These are phyloP conservation scores for Silene vulgaris DNA, from an alignment of 179 eudicot genomes.

Conservation along the genomic window DNA sequence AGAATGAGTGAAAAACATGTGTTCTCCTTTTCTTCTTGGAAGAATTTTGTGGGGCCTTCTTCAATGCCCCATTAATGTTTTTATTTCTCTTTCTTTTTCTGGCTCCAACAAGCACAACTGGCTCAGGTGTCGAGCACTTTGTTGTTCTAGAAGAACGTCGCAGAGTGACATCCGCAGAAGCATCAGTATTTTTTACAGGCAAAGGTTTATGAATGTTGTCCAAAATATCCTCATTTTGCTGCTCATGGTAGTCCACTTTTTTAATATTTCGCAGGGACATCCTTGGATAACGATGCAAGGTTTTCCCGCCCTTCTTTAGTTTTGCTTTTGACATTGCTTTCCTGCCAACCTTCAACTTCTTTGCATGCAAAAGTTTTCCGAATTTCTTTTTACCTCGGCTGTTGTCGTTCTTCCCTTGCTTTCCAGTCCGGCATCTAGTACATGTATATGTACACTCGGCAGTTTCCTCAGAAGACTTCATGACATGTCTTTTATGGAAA, in stretches of 20 bases:
- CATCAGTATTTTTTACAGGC: conserved; percentile 30
- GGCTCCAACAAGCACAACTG: conserved; percentile 30
- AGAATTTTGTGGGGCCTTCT: conserved; percentile 30
- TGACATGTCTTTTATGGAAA: conserved; percentile 79
- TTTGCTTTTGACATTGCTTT: conserved; percentile 19
- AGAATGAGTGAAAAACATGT: conserved; percentile 37
- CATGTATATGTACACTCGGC: conserved; percentile 52
- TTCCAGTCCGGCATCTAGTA: conserved; percentile 52
- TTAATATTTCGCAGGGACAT: conserved; percentile 36
- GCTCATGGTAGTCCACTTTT: conserved; percentile 30
- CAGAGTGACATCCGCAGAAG: conserved; percentile 41
- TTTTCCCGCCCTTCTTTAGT: conserved; percentile 35
- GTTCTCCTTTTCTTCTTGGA: conserved; percentile 58
- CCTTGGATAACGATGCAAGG: conserved; percentile 24
- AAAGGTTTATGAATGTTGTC: conserved; percentile 25
- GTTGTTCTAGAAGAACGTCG: conserved; percentile 78
- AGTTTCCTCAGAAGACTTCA: conserved; percentile 49
- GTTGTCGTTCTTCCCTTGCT: conserved; percentile 28
- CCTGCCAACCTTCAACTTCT: conserved; percentile 24
- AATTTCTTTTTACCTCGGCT: conserved; percentile 30
- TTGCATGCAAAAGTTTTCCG: conserved; percentile 20
- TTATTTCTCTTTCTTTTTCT: conserved; percentile 37
- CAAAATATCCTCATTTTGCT: conserved; percentile 30
- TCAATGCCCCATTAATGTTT: conserved; percentile 24
- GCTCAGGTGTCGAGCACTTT: conserved; percentile 28